Base-by-base conservation (phyloP, 1,139 yeast species). In the Pichia sp. region DNA sequence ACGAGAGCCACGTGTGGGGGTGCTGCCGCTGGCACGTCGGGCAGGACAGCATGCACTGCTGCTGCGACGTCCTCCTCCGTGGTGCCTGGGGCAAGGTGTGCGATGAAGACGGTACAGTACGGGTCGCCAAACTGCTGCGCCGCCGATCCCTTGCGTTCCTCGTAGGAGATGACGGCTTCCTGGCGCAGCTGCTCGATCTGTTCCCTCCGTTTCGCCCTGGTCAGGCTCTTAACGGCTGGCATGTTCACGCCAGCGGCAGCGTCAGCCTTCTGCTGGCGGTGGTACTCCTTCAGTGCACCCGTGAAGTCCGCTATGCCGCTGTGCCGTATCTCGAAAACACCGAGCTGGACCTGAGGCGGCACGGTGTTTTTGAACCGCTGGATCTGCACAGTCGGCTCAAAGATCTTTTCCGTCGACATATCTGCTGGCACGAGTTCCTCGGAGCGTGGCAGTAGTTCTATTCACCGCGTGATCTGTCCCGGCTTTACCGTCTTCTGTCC, bases 51-150 rank as follows among this genome's bases (percentile, higher is more conserved):
- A 17, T 5, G 30, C 9, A 42, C 31, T 7, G 31, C 46, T 3
- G 14, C 77, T 41, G 84, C 84, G 20, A 93, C 67, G 50, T 89
- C 95, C 20, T 83, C 69, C 63, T 91, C 97, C 0, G 82, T 80
- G n/a, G 81, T 72, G 6, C 72, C 71, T 65, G 43, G 27, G 20
- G 55, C 50, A 5, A 53, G 42, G 24, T 46, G 51, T 6, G 56
- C 85, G 2, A 93, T 77, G 65, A 93, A 91, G 2, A 93, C 77
- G 0, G 98, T 92, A 57, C 76, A 75, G 65, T 78, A 84, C 0
- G 97, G 95, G 64, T 91, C 96, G 9, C 87, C 85, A n/a, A 50
- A 43, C 14, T 40, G 27, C 34, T 49, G 47, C 31, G 42, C 38
- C 4, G 40, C 40, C 4, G n/a, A 9, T 5, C 20, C 40, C n/a